phyloP scores from a whole-genome alignment of 1,284 basidiomycete genomes.

The Tylopilus microsporus region DNA sequence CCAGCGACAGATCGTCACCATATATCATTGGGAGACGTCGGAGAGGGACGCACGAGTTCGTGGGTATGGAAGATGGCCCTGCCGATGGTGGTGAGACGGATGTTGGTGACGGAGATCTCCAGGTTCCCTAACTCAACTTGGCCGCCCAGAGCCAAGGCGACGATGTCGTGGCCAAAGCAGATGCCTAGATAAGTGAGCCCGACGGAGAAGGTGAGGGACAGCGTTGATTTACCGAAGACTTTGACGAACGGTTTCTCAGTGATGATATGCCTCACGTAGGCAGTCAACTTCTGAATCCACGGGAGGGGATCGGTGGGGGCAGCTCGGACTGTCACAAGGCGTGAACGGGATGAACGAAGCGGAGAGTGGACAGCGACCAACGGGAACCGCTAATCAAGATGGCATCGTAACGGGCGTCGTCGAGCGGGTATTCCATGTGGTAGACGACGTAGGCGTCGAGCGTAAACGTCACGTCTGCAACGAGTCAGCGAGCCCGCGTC shows the following conservation, averaged over 20 bases:
- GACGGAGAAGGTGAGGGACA: not conserved
- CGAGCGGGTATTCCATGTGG: slow-evolving; percentile 49
- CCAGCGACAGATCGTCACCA: not conserved
- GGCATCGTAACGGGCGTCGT: slow-evolving; percentile 48
- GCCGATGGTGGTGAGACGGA: slow-evolving; percentile 63
- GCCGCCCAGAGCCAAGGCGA: slow-evolving; percentile 65
- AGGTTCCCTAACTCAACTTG: slow-evolving; percentile 56
- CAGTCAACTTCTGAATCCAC: slow-evolving; percentile 68
- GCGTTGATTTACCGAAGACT: slow-evolving; percentile 49
- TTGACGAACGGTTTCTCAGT: slow-evolving; percentile 51
- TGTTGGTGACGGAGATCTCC: slow-evolving; percentile 66
- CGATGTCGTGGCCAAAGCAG: slow-evolving; percentile 86
- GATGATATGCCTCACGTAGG: slow-evolving; percentile 48
- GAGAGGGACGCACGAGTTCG: slow-evolving; percentile 13
- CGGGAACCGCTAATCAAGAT: slow-evolving; percentile 67
- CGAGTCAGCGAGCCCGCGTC: not conserved
- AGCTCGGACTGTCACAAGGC: not conserved
- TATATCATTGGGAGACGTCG: not conserved
- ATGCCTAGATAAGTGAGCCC: slow-evolving; percentile 47
- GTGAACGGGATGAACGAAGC: not conserved
- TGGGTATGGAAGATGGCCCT: slow-evolving; percentile 55
- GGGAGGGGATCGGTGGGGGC: slow-evolving; percentile 63
- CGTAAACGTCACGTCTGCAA: slow-evolving; percentile 28
- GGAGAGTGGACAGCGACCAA: slow-evolving; percentile 26
- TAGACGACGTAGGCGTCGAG: slow-evolving; percentile 53